Percentiles rank a stretch among this genome's conserved stretches.
Conservation (phyloP, 148 eudicot genomes). For the Vaccinium corymbosum region DNA sequence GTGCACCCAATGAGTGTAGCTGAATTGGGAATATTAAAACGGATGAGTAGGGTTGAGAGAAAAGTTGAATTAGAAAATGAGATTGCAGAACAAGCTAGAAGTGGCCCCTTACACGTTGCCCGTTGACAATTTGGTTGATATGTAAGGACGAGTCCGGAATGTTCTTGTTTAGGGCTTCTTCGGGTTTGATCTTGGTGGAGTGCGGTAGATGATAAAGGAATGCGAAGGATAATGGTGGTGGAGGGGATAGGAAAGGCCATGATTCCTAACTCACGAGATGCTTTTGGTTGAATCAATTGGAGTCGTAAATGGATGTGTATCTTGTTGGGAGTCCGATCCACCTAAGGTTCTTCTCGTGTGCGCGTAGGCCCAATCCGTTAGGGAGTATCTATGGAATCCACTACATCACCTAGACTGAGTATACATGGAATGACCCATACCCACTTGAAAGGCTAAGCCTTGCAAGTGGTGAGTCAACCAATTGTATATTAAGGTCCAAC, state of each 20-base stretch:
- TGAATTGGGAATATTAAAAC: background rate
- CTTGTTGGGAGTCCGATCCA: no score
- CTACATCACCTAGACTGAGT: no score
- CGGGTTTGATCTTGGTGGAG: background rate
- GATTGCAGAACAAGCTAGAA: background rate
- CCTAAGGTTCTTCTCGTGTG: no score
- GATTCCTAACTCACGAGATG: background rate
- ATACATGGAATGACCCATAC: no score
- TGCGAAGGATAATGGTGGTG: background rate
- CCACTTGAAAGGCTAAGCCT: no score
- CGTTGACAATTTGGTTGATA: background rate
- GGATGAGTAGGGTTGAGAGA: background rate
- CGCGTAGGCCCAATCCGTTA: no score
- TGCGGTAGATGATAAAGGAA: background rate
- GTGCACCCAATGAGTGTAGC: background rate
- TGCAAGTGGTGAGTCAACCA: no score
- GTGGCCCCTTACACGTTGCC: background rate
- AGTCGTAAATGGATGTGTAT: background rate
- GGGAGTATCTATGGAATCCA: no score
- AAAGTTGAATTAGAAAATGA: background rate
- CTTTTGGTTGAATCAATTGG: background rate
- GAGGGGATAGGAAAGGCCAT: background rate
- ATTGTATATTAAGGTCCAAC: no score
- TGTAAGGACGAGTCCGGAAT: background rate
- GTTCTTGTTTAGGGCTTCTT: background rate